These are phyloP conservation scores for Cucumis melo DNA, from an alignment of 306 rosid species.

Conservation along the genomic window DNA sequence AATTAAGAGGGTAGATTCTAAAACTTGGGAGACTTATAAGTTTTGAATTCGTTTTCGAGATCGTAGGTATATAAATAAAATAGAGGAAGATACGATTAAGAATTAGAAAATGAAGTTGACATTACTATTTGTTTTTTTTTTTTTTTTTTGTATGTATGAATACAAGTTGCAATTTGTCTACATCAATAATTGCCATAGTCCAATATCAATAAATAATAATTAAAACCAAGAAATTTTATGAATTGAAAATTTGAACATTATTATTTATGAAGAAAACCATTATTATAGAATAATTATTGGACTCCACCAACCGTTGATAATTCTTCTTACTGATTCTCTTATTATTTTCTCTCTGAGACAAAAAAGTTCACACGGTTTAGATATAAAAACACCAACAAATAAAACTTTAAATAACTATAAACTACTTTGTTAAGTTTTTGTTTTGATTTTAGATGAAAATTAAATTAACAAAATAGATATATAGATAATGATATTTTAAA, in stretches of 20 bases:
- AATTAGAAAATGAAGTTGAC: not conserved
- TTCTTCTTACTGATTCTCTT: not conserved
- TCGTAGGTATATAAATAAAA: no score
- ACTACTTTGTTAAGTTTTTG: no score
- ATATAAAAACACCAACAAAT: no score
- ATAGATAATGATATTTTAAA: no score
- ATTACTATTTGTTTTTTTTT: not conserved
- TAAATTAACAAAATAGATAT: no score
- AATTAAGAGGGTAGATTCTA: no score
- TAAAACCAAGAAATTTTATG: not conserved
- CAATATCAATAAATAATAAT: not conserved
- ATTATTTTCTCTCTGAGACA: not conserved
- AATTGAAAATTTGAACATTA: not conserved
- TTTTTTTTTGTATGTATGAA: not conserved
- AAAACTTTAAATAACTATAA: not conserved
- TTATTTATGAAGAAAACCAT: not conserved
- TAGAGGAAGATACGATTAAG: not conserved
- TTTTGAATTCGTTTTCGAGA: no score
- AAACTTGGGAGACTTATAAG: no score
- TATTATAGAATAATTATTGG: not conserved
- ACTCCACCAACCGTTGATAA: not conserved
- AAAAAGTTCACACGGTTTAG: not conserved
- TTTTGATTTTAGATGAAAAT: no score
- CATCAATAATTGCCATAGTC: not conserved
- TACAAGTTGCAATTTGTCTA: not conserved